Evolutionary conservation across 129 eudicot genomes (phyloP).

Genomic region (Scalesia atractyloides): DNA sequence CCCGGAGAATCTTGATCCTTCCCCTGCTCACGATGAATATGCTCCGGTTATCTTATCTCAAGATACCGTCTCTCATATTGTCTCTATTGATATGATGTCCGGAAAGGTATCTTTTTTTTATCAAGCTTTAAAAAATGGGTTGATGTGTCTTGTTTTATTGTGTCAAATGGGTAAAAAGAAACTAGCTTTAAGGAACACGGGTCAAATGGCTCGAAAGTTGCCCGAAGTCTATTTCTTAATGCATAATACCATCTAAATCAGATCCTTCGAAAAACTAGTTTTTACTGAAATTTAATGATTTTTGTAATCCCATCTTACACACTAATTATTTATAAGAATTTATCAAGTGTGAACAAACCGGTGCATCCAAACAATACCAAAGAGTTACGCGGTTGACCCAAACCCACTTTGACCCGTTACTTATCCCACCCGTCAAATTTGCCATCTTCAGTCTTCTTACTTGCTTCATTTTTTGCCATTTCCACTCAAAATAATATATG

Average conservation of each 20-base stretch:
- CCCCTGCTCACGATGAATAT: slow-evolving; percentile 84
- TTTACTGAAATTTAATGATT: not conserved
- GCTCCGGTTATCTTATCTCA: slow-evolving; percentile 92
- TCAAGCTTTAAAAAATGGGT: no score
- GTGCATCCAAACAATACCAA: not conserved
- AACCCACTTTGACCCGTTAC: not conserved
- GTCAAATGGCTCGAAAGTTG: not conserved
- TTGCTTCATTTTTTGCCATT: not conserved
- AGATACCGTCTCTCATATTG: slow-evolving; percentile 84
- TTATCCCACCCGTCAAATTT: not conserved
- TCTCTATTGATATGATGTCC: slow-evolving; percentile 94
- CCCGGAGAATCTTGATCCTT: slow-evolving; percentile 66
- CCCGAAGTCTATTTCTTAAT: not conserved
- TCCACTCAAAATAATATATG: not conserved
- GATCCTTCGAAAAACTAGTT: not conserved
- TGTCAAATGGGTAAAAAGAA: not conserved
- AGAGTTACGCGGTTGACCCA: not conserved
- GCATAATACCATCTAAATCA: not conserved
- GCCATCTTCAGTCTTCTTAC: not conserved
- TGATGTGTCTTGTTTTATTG: not conserved
- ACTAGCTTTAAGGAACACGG: not conserved
- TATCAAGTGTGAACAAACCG: not conserved
- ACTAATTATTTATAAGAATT: not conserved
- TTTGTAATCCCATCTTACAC: not conserved
- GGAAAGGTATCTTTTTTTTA: no score